Conservation (phyloP, 208 protist genomes). For the Crithidia bombi region DNA sequence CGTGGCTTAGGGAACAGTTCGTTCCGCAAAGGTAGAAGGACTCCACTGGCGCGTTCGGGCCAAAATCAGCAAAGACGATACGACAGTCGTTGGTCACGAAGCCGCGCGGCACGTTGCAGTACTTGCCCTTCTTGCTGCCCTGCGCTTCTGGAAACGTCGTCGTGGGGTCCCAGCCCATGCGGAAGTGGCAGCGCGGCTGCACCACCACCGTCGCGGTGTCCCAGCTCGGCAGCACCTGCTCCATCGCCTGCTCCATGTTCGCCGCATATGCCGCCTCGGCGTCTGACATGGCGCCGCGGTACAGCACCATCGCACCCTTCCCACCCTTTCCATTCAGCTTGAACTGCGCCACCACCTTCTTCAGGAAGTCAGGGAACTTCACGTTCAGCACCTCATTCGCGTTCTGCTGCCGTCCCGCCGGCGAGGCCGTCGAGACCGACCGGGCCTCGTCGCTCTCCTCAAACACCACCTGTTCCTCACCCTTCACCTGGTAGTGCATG, state of each 20-base stretch:
- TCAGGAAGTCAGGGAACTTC: conserved; percentile 47
- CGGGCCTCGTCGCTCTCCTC: conserved; percentile 12
- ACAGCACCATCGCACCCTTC: conserved; percentile 41
- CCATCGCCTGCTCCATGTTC: conserved; percentile 31
- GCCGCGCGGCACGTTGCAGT: conserved; percentile 61
- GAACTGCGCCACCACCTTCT: conserved; percentile 41
- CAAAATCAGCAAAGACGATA: conserved; percentile 34
- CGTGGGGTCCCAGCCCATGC: conserved; percentile 36
- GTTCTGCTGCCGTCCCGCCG: conserved; percentile 18
- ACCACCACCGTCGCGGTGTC: conserved; percentile 48
- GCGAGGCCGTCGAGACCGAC: conserved; percentile 8
- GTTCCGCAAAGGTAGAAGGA: conserved; percentile 55
- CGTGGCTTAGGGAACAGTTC: conserved; percentile 63
- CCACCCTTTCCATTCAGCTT: conserved; percentile 22
- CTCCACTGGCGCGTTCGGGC: conserved; percentile 18
- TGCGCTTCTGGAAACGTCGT: conserved; percentile 11
- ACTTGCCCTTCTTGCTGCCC: background rate
- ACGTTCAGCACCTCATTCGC: conserved; percentile 48
- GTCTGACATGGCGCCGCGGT: conserved; percentile 54
- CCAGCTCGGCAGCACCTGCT: conserved; percentile 37
- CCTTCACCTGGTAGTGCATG: conserved; percentile 60
- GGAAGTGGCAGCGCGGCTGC: conserved; percentile 54
- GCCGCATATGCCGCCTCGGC: conserved; percentile 44
- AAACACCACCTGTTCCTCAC: conserved; percentile 32
- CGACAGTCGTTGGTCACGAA: conserved; percentile 39